Conservation (phyloP, 345 rosid genomes). For the Rhizophora apiculata region DNA sequence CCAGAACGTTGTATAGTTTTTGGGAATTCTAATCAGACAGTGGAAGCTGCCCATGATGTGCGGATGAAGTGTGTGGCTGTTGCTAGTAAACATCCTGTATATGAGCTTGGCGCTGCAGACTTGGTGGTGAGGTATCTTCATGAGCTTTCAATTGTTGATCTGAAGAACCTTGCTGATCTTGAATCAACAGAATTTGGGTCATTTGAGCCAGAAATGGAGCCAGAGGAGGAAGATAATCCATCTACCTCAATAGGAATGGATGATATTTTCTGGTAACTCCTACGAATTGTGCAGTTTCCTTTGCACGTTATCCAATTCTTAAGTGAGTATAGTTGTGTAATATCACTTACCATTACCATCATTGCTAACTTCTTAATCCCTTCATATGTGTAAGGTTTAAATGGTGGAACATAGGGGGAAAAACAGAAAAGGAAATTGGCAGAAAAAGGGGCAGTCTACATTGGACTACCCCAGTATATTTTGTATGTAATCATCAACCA, state of each 20-base stretch:
- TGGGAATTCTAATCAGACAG: conserved; percentile 85
- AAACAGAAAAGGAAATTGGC: background rate
- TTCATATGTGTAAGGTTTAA: conserved; percentile 18
- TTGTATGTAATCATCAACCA: conserved; percentile 10
- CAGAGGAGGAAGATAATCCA: conserved; percentile 53
- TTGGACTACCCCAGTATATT: conserved; percentile 36
- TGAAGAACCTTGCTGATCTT: conserved; percentile 81
- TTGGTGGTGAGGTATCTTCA: conserved; percentile 73
- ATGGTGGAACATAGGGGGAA: background rate
- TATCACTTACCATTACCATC: background rate
- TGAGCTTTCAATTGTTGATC: conserved; percentile 84
- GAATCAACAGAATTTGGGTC: conserved; percentile 67
- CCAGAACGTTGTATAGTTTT: conserved; percentile 96
- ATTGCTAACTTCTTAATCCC: conserved; percentile 6
- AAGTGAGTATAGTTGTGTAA: conserved; percentile 12
- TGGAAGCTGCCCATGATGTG: conserved; percentile 94
- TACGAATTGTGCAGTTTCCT: conserved; percentile 52
- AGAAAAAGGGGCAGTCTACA: conserved; percentile 28
- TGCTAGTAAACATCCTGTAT: conserved; percentile 87
- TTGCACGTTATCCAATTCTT: conserved; percentile 32
- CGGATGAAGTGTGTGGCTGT: conserved; percentile 96
- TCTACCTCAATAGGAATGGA: conserved; percentile 49
- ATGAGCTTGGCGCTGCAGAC: conserved; percentile 93
- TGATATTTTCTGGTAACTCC: conserved; percentile 60
- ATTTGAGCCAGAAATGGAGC: conserved; percentile 56